Conservation (phyloP, 1,139 yeast genomes). For the Pichia sp. region DNA sequence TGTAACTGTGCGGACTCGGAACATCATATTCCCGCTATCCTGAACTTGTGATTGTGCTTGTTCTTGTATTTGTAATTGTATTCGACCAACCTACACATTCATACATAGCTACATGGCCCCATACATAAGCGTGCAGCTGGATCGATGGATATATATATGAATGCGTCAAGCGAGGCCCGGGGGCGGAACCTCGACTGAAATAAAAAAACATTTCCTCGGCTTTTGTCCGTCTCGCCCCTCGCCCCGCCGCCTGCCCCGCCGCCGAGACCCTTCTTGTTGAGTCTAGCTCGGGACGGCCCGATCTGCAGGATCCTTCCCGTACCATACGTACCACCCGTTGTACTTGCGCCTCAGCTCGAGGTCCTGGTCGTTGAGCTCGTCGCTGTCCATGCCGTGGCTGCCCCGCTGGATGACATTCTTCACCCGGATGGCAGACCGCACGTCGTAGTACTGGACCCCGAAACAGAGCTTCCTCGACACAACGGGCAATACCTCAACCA, state of each 20-base stretch:
- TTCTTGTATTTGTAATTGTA: not conserved
- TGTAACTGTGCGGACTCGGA: too few species aligned
- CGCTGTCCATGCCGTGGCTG: not conserved
- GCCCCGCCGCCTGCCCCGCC: not conserved
- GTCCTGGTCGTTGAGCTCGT: constrained; percentile 6
- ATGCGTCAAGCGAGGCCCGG: too few species aligned
- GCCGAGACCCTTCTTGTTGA: too few species aligned
- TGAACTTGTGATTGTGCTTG: not conserved
- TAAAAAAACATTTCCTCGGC: too few species aligned
- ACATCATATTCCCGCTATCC: not conserved
- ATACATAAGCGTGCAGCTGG: too few species aligned
- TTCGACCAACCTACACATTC: not conserved
- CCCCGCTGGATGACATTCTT: constrained; percentile 37
- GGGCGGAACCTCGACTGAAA: too few species aligned
- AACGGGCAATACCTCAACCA: constrained; percentile 62
- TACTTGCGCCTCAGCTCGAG: constrained; percentile 43
- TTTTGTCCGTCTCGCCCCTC: not conserved
- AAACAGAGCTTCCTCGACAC: constrained; percentile 63
- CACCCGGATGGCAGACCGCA: constrained; percentile 60
- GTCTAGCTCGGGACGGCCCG: constrained; percentile 37
- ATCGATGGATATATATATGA: too few species aligned
- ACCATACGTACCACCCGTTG: constrained; percentile 59
- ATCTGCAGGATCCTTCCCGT: constrained; percentile 67
- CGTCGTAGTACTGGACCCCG: constrained; percentile 58
- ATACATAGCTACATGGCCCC: not conserved